Percentiles rank a stretch among this genome's conserved stretches.
Conservation (phyloP, 768 basidiomycete species). For the Tylopilus felleus region DNA sequence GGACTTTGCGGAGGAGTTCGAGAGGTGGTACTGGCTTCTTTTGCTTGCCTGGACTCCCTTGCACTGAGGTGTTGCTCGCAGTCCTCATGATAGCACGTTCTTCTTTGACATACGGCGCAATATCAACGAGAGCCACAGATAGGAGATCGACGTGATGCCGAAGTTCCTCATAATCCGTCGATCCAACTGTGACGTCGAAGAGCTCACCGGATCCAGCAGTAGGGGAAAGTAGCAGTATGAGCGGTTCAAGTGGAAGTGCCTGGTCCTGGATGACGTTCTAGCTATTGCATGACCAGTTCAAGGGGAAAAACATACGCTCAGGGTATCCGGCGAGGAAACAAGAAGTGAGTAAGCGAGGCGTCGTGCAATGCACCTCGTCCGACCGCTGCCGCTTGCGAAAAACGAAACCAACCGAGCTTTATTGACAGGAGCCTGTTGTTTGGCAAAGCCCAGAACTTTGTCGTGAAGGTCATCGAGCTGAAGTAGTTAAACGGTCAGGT, state of each 20-base stretch:
- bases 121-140: conserved; percentile 53
- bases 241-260: conserved; percentile 48
- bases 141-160: conserved; percentile 54
- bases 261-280: conserved; percentile 33
- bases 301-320: conserved; percentile 14
- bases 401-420: conserved; percentile 49
- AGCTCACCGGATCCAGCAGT: conserved; percentile 39
- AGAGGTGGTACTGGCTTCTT: conserved; percentile 41
- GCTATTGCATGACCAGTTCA: not conserved
- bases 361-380: conserved; percentile 52
- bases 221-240: conserved; percentile 50
- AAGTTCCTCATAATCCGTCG: conserved; percentile 60
- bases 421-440: conserved; percentile 43
- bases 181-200: conserved; percentile 53
- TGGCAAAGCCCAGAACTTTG: conserved; percentile 42
- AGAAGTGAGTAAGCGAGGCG: conserved; percentile 48
- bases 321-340: not conserved
- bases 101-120: conserved; percentile 52
- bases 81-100: conserved; percentile 34
- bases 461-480: conserved; percentile 49
- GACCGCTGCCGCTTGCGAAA: conserved; percentile 48
- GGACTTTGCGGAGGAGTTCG: conserved; percentile 42
- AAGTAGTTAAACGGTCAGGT: not conserved
- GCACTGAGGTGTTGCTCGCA: conserved; percentile 7
- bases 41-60: conserved; percentile 25